These are phyloP conservation scores for Tylopilus rubrobrunneus DNA, from an alignment of 768 basidiomycete species.

Conservation along the genomic window DNA sequence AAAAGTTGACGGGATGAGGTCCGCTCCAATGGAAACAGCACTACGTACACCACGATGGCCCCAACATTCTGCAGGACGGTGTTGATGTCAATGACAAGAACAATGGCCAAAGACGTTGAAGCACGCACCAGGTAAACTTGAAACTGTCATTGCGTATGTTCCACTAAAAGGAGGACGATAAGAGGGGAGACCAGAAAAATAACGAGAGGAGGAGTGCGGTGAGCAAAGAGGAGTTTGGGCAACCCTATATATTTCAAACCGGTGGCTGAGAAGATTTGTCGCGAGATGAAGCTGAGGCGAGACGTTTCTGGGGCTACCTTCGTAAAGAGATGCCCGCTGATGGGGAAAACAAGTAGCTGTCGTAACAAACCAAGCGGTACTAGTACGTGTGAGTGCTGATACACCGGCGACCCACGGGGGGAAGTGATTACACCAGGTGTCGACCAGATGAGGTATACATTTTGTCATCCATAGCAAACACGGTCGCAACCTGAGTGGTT, in stretches of 20 bases:
- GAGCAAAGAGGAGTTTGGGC: neutral
- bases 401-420: neutral
- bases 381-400: conserved; percentile 3
- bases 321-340: conserved; percentile 1
- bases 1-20: neutral
- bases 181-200: neutral
- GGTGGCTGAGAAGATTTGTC: conserved; percentile 21
- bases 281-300: conserved; percentile 2
- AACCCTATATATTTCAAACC: conserved; percentile 23
- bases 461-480: neutral
- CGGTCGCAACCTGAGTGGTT: neutral
- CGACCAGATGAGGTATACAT: neutral
- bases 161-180: neutral
- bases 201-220: neutral
- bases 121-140: conserved; percentile 27
- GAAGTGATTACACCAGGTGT: conserved; percentile 1
- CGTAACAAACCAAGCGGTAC: conserved; percentile 11
- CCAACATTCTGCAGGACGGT: conserved; percentile 62
- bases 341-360: neutral
- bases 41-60: conserved; percentile 61
- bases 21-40: conserved; percentile 28
- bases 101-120: neutral
- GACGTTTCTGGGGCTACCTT: neutral
- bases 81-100: neutral
- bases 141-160: conserved; percentile 21